Evolutionary conservation across 768 basidiomycete species (phyloP).

Genomic region (Collybia sordida): DNA sequence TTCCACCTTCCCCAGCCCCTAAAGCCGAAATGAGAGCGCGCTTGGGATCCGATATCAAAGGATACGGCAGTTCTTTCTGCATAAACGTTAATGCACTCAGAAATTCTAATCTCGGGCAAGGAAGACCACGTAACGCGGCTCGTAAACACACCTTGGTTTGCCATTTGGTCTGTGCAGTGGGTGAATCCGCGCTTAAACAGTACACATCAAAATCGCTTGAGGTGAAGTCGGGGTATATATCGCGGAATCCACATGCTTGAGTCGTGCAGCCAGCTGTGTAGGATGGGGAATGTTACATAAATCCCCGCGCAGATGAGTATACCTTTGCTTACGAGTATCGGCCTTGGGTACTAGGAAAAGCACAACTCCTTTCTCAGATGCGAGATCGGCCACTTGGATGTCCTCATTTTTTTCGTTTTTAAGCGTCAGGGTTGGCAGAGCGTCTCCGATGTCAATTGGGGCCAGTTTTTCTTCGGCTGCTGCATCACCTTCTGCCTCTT

Average conservation of each 20-base stretch:
- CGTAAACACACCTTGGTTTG: constrained; percentile 76
- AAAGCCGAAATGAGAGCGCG: constrained; percentile 75
- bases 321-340: constrained; percentile 65
- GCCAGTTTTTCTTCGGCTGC: constrained; percentile 16
- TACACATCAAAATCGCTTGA: constrained; percentile 71
- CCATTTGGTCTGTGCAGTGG: constrained; percentile 78
- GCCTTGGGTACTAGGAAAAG: constrained; percentile 85
- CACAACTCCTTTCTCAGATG: constrained; percentile 72
- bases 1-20: constrained; percentile 77
- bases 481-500: constrained; percentile 6
- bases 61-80: constrained; percentile 83
- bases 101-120: neutral
- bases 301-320: neutral
- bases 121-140: no score
- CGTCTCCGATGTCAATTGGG: constrained; percentile 69
- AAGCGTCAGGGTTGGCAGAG: constrained; percentile 69
- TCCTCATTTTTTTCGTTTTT: constrained; percentile 88
- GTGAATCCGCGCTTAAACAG: constrained; percentile 79
- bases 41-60: constrained; percentile 88
- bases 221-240: constrained; percentile 76
- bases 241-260: constrained; percentile 92
- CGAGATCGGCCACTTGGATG: constrained; percentile 61
- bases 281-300: neutral
- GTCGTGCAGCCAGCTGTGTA: constrained; percentile 80
- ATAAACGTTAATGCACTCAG: neutral